A percentile compares a stretch with the other conserved stretches of the same genome.
Evolutionary conservation across 805 yeast species (phyloP).

Genomic region (Candida yuanshanica): DNA sequence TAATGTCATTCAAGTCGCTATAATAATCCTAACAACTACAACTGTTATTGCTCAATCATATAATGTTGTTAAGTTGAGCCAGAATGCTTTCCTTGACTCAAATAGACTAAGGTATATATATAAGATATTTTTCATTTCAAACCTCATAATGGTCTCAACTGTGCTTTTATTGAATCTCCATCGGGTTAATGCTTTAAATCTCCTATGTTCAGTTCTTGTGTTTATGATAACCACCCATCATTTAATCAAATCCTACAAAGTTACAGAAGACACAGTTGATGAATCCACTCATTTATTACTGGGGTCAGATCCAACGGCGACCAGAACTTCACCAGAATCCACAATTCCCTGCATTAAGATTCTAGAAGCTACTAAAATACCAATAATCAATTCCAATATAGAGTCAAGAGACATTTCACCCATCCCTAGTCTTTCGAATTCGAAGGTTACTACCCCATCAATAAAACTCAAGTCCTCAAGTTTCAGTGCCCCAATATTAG

Average conservation of each 20-base stretch:
- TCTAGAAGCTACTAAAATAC: not conserved
- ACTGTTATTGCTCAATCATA: not conserved
- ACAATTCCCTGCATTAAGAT: not conserved
- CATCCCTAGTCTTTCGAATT: conserved; percentile 6
- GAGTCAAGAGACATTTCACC: conserved; percentile 8
- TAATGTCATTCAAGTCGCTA: not conserved
- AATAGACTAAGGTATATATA: not conserved
- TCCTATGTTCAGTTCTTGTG: not conserved
- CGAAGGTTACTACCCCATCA: not conserved
- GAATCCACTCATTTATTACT: not conserved
- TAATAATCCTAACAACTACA: not conserved
- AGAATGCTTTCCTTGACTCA: not conserved
- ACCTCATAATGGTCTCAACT: not conserved
- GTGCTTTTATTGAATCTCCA: not conserved
- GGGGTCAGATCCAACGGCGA: not conserved
- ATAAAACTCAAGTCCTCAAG: not conserved
- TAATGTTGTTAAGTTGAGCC: not conserved
- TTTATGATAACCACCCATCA: not conserved
- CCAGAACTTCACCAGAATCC: not conserved
- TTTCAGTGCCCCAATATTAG: conserved; percentile 15
- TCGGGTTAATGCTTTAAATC: not conserved
- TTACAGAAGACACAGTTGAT: not conserved
- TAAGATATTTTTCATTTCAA: not conserved
- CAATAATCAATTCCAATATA: not conserved
- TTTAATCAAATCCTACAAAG: not conserved